Evolutionary conservation across 1,139 yeast species (phyloP).

Genomic region (Scheffersomyces lignicola): DNA sequence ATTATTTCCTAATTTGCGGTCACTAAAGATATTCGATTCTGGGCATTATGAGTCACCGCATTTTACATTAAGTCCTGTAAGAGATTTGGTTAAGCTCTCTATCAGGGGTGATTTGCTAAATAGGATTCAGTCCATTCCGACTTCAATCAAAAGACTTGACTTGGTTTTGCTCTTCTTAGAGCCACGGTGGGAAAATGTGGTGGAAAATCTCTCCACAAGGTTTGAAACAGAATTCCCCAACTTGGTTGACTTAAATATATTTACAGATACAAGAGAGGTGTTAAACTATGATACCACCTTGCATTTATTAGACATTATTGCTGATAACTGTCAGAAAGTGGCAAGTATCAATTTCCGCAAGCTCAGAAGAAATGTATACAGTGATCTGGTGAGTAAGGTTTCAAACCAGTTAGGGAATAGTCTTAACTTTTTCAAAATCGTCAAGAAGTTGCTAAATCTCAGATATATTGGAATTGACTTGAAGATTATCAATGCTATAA

Average conservation of each 20-base stretch:
- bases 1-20: conserved; percentile 19
- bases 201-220: background rate
- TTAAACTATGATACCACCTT: conserved; percentile 18
- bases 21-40: conserved; percentile 23
- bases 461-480: conserved; percentile 1
- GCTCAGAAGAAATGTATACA: conserved; percentile 6
- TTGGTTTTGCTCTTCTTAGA: background rate
- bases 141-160: background rate
- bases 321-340: conserved; percentile 6
- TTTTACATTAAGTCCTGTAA: background rate
- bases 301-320: conserved; percentile 14
- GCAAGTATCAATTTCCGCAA: conserved; percentile 4
- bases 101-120: conserved; percentile 5
- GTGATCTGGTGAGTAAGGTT: background rate
- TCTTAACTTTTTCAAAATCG: background rate
- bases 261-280: conserved; percentile 17
- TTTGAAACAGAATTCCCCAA: background rate
- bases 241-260: conserved; percentile 20
- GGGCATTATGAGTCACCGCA: conserved; percentile 2
- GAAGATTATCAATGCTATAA: conserved; percentile 1
- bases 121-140: conserved; percentile 1
- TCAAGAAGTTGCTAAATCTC: background rate
- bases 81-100: background rate
- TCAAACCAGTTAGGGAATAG: conserved; percentile 2
- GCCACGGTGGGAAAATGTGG: background rate